Evolutionary conservation across 2,329 filamentous ascomycete genomes (phyloP).

Genomic region (Claviceps capensis): DNA sequence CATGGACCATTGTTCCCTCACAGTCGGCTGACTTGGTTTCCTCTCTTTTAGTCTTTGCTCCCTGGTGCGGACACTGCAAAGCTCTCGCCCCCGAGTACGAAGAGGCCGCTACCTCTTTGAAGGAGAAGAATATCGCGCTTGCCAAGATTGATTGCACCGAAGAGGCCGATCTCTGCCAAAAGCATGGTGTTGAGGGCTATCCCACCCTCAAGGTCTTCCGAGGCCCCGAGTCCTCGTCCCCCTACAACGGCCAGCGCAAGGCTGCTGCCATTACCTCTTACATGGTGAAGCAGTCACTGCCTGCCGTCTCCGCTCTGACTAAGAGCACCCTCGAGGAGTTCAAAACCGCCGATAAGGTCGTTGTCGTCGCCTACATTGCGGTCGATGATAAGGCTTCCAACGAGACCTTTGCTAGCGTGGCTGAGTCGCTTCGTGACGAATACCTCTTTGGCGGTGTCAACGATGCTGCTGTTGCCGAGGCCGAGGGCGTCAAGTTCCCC

Average conservation of each 20-base stretch:
- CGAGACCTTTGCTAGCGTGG: constrained; percentile 64
- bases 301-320: constrained; percentile 72
- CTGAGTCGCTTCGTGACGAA: constrained; percentile 68
- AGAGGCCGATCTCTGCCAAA: constrained; percentile 81
- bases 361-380: constrained; percentile 78
- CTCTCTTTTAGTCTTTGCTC: constrained; percentile 62
- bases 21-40: not conserved
- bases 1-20: not conserved
- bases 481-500: constrained; percentile 78
- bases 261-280: constrained; percentile 64
- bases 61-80: constrained; percentile 98
- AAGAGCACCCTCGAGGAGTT: constrained; percentile 83
- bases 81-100: constrained; percentile 89
- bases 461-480: constrained; percentile 73
- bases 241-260: constrained; percentile 80
- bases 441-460: constrained; percentile 85
- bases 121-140: constrained; percentile 76
- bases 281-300: constrained; percentile 97
- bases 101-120: constrained; percentile 68
- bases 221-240: constrained; percentile 63
- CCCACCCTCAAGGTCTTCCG: constrained; percentile 99
- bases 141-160: constrained; percentile 92
- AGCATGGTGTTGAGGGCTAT: constrained; percentile 89
- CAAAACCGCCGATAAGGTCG: constrained; percentile 96
- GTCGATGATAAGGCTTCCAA: constrained; percentile 72